These are phyloP conservation scores for Solanum appendiculatum DNA, from an alignment of 257 asterid species.

Conservation along the genomic window DNA sequence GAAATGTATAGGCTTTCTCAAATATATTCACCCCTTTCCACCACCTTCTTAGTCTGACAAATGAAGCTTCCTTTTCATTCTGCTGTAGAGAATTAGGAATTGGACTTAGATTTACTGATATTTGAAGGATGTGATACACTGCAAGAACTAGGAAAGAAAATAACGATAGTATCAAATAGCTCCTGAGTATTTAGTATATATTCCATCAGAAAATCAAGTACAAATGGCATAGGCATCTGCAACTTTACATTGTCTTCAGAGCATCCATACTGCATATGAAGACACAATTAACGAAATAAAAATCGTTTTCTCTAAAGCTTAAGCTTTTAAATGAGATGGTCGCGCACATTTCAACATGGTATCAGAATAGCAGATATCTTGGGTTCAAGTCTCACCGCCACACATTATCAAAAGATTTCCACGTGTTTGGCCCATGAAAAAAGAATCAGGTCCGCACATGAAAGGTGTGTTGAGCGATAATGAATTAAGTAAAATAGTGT, in stretches of 20 bases:
- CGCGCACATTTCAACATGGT: neutral
- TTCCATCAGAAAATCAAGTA: neutral
- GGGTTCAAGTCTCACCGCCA: neutral
- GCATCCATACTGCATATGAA: neutral
- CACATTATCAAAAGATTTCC: neutral
- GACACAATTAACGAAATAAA: neutral
- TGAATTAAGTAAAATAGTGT: neutral
- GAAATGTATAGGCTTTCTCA: conserved; percentile 76
- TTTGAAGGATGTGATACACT: neutral
- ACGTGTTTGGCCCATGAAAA: neutral
- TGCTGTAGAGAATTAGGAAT: conserved; percentile 13
- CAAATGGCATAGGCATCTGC: neutral
- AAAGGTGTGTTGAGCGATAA: neutral
- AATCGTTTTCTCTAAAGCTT: neutral
- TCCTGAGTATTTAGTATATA: neutral
- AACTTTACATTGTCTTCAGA: neutral
- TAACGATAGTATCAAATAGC: neutral
- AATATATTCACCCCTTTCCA: conserved; percentile 92
- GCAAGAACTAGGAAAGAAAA: neutral
- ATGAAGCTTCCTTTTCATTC: conserved; percentile 49
- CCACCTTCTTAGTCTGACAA: conserved; percentile 89
- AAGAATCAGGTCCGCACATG: neutral
- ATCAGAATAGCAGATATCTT: neutral
- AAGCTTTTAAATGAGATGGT: neutral
- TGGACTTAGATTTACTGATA: neutral